Evolutionary conservation across 2,329 filamentous ascomycete species (phyloP).

Genomic region (Fulvia fulva): DNA sequence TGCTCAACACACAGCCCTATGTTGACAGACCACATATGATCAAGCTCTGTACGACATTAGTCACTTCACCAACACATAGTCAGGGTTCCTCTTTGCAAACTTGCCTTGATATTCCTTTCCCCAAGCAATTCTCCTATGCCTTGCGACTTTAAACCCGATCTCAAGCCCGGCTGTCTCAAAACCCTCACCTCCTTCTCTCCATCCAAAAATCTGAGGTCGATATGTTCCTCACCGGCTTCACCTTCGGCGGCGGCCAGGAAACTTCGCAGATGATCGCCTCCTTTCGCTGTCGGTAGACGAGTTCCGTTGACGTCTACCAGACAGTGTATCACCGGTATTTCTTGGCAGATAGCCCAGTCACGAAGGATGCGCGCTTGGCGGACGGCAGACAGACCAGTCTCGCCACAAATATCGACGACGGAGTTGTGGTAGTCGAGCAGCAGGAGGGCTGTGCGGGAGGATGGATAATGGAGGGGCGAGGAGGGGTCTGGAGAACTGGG

Average conservation of each 20-base stretch:
- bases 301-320: conserved; percentile 8
- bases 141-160: conserved; percentile 13
- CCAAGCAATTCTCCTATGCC: conserved; percentile 8
- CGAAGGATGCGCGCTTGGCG: conserved; percentile 6
- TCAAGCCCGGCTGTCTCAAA: conserved; percentile 8
- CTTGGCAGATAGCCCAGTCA: conserved; percentile 13
- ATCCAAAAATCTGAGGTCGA: not conserved
- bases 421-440: conserved; percentile 18
- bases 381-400: not conserved
- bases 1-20: conserved; percentile 14
- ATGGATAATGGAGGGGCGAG: conserved; percentile 12
- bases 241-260: not conserved
- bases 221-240: not conserved
- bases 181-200: not conserved
- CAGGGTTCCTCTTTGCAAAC: too few species aligned
- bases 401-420: conserved; percentile 3
- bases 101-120: conserved; percentile 10
- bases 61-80: too few species aligned
- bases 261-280: not conserved
- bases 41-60: not conserved
- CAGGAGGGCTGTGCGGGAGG: conserved; percentile 15
- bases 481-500: conserved; percentile 3
- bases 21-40: conserved; percentile 16
- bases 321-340: conserved; percentile 15
- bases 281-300: not conserved